Percentiles rank a stretch among this genome's conserved stretches.
These are phyloP conservation scores for Syncephalastrum sp. DNA, from an alignment of 371 early-diverging fungal genomes.

Conservation along the genomic window DNA sequence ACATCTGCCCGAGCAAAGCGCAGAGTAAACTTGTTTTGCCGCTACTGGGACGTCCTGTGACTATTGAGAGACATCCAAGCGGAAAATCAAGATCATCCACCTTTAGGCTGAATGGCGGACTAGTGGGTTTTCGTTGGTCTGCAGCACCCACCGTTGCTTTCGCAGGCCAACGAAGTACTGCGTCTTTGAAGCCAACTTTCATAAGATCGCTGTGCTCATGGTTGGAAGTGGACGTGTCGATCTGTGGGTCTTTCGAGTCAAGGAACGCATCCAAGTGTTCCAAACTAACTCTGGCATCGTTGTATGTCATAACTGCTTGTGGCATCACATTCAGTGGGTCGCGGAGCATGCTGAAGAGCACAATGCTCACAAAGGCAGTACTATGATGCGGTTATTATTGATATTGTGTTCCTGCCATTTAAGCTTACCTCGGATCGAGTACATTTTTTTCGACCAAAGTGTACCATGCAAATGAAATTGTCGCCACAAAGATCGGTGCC, in stretches of 20 bases:
- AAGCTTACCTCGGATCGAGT: constrained; percentile 56
- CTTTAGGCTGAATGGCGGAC: background rate
- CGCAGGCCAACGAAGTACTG: constrained; percentile 26
- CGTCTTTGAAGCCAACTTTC: constrained; percentile 21
- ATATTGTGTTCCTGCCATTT: background rate
- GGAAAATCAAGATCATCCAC: constrained; percentile 48
- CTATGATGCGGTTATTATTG: constrained; percentile 13
- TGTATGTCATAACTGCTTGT: constrained; percentile 57
- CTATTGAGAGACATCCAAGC: constrained; percentile 50
- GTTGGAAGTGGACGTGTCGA: constrained; percentile 12
- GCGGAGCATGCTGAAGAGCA: constrained; percentile 60
- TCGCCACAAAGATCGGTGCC: constrained; percentile 67
- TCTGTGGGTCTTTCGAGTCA: constrained; percentile 22
- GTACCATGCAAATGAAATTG: constrained; percentile 66
- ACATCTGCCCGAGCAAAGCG: constrained; percentile 70
- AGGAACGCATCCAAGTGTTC: constrained; percentile 55
- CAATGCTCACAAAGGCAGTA: constrained; percentile 66
- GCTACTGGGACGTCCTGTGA: constrained; percentile 61
- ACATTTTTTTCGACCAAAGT: constrained; percentile 57
- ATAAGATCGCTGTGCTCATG: constrained; percentile 8
- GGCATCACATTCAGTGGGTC: constrained; percentile 66
- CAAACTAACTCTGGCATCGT: constrained; percentile 57
- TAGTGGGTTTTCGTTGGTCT: background rate
- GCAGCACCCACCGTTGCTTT: background rate
- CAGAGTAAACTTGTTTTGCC: constrained; percentile 70